Percentiles rank a stretch among this genome's conserved stretches.
These are phyloP conservation scores for Tulasnella sp. DNA, from an alignment of 768 basidiomycete species.

Conservation along the genomic window DNA sequence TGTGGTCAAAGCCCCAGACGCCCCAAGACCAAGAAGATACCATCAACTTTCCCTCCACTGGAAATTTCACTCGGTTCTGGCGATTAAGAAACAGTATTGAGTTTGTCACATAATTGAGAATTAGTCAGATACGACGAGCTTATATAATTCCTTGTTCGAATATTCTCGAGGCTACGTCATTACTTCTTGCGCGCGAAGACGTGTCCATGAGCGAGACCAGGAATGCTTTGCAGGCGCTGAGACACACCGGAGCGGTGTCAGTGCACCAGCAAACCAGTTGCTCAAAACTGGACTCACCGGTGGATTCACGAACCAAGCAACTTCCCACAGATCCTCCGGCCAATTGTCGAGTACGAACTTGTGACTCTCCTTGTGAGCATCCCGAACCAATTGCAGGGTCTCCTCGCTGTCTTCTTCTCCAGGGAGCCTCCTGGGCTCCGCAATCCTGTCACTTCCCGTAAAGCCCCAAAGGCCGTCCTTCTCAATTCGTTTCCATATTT, in stretches of 20 bases:
- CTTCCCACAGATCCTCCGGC: slow-evolving; percentile 76
- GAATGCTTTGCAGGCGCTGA: slow-evolving; percentile 78
- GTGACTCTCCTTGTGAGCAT: slow-evolving; percentile 55
- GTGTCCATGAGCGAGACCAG: slow-evolving; percentile 77
- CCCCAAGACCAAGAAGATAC: too few relatives aligned
- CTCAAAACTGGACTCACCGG: slow-evolving; percentile 50
- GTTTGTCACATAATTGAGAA: too few relatives aligned
- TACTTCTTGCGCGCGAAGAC: slow-evolving; percentile 59
- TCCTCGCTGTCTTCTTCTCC: slow-evolving; percentile 29
- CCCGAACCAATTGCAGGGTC: slow-evolving; percentile 25
- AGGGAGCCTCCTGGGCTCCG: slow-evolving; percentile 45
- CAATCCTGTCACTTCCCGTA: slow-evolving; percentile 48
- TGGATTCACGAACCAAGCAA: slow-evolving; percentile 88
- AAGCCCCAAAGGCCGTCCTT: slow-evolving; percentile 83
- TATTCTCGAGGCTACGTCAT: neutral
- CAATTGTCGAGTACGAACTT: slow-evolving; percentile 62
- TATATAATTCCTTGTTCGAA: too few relatives aligned
- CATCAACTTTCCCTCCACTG: too few relatives aligned
- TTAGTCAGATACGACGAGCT: too few relatives aligned
- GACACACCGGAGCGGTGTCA: slow-evolving; percentile 23
- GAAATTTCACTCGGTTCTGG: too few relatives aligned
- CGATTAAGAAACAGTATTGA: too few relatives aligned
- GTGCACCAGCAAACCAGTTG: neutral
- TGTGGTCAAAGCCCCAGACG: too few relatives aligned
- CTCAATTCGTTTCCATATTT: slow-evolving; percentile 48